These are phyloP conservation scores for Craspedostauros australis DNA, from an alignment of 108 stramenopile genomes.

Conservation along the genomic window DNA sequence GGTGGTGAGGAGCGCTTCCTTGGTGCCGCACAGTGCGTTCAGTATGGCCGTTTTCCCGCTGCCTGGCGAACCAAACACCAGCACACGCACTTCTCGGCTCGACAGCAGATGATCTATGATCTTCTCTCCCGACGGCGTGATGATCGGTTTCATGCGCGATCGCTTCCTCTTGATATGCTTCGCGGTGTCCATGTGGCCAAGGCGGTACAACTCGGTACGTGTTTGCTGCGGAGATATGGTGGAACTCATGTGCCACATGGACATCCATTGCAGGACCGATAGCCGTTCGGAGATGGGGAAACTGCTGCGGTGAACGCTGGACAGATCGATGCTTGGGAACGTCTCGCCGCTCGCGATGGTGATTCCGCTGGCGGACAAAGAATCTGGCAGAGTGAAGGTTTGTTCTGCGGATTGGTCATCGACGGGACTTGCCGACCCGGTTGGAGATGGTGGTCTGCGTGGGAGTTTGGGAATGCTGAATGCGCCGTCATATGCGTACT, in stretches of 20 bases:
- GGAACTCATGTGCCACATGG: constrained; percentile 66
- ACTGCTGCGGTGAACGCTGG: constrained; percentile 12
- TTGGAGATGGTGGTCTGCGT: constrained; percentile 15
- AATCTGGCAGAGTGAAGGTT: constrained; percentile 30
- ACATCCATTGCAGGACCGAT: constrained; percentile 75
- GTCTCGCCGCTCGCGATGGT: constrained; percentile 63
- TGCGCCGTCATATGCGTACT: constrained; percentile 42
- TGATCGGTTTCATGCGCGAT: constrained; percentile 1
- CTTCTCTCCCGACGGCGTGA: too few relatives aligned
- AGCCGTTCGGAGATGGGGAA: constrained; percentile 30
- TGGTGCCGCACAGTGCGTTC: constrained; percentile 16
- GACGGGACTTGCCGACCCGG: constrained; percentile 11
- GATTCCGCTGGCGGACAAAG: constrained; percentile 63
- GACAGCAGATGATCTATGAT: constrained; percentile 23
- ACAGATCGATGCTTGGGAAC: constrained; percentile 54
- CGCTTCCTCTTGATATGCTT: constrained; percentile 11
- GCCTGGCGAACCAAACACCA: constrained; percentile 54
- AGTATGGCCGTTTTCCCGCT: constrained; percentile 43
- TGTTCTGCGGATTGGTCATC: constrained; percentile 5
- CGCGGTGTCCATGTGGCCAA: constrained; percentile 46
- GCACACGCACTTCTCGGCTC: constrained; percentile 47
- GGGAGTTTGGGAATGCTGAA: constrained; percentile 51
- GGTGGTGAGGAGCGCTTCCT: constrained; percentile 11
- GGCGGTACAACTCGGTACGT: constrained; percentile 59
- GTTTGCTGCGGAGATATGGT: constrained; percentile 52